Percentiles rank a stretch among this genome's conserved stretches.
phyloP scores from a whole-genome alignment of 257 asterid genomes.

The Capsicum pubescens region DNA sequence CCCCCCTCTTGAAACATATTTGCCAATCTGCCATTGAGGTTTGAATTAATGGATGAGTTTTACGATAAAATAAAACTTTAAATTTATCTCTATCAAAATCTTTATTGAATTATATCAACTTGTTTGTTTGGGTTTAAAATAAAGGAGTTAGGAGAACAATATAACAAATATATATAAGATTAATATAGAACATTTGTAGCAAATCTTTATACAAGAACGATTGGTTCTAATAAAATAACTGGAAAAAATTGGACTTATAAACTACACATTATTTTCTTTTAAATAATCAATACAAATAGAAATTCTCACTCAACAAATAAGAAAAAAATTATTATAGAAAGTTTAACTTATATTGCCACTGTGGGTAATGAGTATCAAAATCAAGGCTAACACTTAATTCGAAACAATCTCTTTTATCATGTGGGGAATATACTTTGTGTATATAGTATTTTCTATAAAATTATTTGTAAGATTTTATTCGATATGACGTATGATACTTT shows the following conservation, averaged over 20 bases:
- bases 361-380: no score
- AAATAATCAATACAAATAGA: background rate
- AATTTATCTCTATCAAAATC: background rate
- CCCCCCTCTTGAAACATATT: background rate
- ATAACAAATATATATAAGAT: no score
- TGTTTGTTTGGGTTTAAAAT: background rate
- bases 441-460: no score
- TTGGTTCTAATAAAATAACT: background rate
- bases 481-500: no score
- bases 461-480: no score
- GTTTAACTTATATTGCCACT: no score
- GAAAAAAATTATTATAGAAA: no score
- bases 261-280: background rate
- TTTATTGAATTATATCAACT: background rate
- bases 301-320: background rate
- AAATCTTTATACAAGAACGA: no score
- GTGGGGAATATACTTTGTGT: no score
- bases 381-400: no score
- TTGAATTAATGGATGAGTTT: background rate
- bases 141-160: no score
- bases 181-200: background rate
- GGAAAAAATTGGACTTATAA: background rate
- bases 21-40: slow-evolving; percentile 18
- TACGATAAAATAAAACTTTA: background rate
- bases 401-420: no score